Evolutionary conservation across 2,329 filamentous ascomycete genomes (phyloP), one percentile per base, ranked within the genome.

Genomic region (Ustulina deusta): DNA sequence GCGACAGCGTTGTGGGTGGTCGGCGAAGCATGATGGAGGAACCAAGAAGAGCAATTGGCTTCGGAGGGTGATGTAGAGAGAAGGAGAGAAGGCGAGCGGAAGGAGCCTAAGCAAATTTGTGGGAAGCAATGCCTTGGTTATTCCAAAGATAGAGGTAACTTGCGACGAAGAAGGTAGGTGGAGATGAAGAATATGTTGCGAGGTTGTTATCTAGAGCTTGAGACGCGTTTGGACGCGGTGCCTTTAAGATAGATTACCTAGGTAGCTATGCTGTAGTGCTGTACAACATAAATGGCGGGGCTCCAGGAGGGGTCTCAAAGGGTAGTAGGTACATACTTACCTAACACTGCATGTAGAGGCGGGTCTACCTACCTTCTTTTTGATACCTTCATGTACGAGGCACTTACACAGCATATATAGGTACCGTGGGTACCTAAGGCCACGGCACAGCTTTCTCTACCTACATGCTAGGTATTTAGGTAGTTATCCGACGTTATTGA

Each of bases 1-100:
- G 86, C 62, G 85, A 83, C 69, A 93, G 87, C 15, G 87, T 86
- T 54, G 91, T 93, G 11, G 91, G 86, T 17, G 88, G 86, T 52
- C 91, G 87, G 73, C 89, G 88, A 72, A 91, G 88, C 89, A 91
- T 90, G 56, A 27, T 67, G 7, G 40, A 79, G 11, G 38, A 57
- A 22, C 11, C 34, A 44, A n/a, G 20, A 25, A 34, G 56, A 55
- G 34, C 40, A 49, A 56, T 55, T 34, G 22, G 25, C 34, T 22
- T 60, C 48, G 1, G 34, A 36, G 34, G 22, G 15, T 13, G 38
- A 25, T 15, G 20, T 29, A 17, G 29, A 57, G 34, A 29, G 36
- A 54, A 36, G 29, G 32, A 46, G 6, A 17, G 25, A 27, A n/a
- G 44, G 22, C 15, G 40, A 42, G 17, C 3, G 6, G 40, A 44